Base-by-base conservation (phyloP, 495 filamentous ascomycete genomes). In the Hypoxylon fuscum region DNA sequence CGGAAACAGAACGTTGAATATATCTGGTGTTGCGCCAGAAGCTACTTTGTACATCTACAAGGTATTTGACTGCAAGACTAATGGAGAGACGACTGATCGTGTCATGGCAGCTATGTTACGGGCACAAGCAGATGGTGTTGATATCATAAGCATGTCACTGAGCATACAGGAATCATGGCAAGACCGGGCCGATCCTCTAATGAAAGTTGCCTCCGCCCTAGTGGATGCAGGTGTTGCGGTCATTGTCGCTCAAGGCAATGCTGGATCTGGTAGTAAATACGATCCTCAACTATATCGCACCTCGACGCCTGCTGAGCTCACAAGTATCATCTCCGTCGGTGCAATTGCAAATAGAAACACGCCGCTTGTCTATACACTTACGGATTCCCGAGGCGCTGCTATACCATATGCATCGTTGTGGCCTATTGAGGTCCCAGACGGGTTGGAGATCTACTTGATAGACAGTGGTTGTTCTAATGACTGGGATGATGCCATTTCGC, bases 31-130 rank as follows among this genome's bases (percentile, higher is more conserved):
- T 32, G 79, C 79, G 6, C 79, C 79, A 0, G 77, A 78, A 58
- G 78, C 78, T 11, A 76, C 74, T 8, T 55, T 82, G 5, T 72
- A 71, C 35, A 70, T 73, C n/a, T 82, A 81, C 29, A 74, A 72
- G 37, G 70, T 79, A 21, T 71, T 77, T 44, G 75, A 71, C 45
- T 77, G 74, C 52, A 35, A 11, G 1, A 48, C 27, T 1, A 56
- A 61, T 11, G 43, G 45, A 11, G 70, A 68, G 8, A 66, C 58
- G 2, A 72, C 63, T 15, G 77, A 78, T 62, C 55, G 69, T 5
- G 50, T 80, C 50, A 70, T 78, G 25, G 68, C 65, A 2, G 78
- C 74, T 11, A 78, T 81, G 52, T 53, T 73, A 12, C 68, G 62
- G 59, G 80, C 79, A 9, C 70, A 69, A 17, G 72, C 74, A 21